These are phyloP conservation scores for Lupinus albus DNA, from an alignment of 306 rosid species.

Conservation along the genomic window DNA sequence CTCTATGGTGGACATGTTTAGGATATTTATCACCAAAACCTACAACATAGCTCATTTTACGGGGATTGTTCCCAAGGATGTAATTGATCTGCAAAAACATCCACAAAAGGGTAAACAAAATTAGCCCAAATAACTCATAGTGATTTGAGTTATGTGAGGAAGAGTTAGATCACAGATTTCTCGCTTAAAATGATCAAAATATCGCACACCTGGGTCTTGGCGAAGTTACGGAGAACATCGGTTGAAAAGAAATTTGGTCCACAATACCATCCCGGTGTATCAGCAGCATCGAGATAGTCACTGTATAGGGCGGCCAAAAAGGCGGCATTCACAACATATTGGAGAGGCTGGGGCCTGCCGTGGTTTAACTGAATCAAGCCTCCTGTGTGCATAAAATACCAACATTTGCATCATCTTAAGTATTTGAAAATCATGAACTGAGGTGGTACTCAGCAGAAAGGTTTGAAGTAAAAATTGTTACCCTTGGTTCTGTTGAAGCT, in stretches of 20 bases:
- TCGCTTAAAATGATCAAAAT: conserved; percentile 16
- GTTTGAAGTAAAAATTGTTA: conserved; percentile 36
- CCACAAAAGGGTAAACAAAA: background rate
- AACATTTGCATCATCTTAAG: conserved; percentile 25
- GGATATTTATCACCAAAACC: conserved; percentile 92
- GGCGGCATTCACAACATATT: conserved; percentile 92
- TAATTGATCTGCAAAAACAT: conserved; percentile 77
- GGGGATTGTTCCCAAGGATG: conserved; percentile 88
- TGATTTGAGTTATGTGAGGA: background rate
- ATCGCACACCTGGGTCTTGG: conserved; percentile 72
- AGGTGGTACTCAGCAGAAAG: background rate
- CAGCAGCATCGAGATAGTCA: conserved; percentile 96
- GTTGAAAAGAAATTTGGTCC: conserved; percentile 94
- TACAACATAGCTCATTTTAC: conserved; percentile 83
- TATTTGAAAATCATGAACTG: conserved; percentile 14
- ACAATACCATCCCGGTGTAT: conserved; percentile 98
- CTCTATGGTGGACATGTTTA: conserved; percentile 93
- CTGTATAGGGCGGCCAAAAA: conserved; percentile 87
- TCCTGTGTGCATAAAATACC: conserved; percentile 51
- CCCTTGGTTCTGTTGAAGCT: conserved; percentile 95
- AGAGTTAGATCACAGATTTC: conserved; percentile 13
- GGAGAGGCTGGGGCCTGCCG: conserved; percentile 98
- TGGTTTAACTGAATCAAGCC: conserved; percentile 94
- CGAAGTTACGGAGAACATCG: conserved; percentile 79
- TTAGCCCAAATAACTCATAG: conserved; percentile 3